Base-by-base conservation (phyloP, 2,329 filamentous ascomycete genomes). In the Phialocephala sp. region DNA sequence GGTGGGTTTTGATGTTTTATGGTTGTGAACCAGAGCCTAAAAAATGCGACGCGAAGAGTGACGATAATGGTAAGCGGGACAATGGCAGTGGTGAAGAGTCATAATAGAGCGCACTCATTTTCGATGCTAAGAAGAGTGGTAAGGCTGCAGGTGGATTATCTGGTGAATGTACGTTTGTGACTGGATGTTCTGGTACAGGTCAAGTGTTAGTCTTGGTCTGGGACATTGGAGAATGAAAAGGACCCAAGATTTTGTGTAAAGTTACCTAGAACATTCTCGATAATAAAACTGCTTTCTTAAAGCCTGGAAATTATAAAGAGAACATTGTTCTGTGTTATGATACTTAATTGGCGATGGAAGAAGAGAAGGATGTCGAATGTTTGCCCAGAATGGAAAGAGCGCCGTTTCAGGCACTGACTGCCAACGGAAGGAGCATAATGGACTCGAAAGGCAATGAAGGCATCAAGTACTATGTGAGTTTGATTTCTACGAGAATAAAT, bases 371-470 rank as follows among this genome's bases (percentile, higher is more conserved):
- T 5, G 4, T 8, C 12, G 2, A n/a, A 24, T 22, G 6, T 9
- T 50, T 50, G 45, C 8, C n/a, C 18, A 50, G n/a, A 24, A 50
- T 22, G 45, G 8, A 50, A 50, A 50, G n/a, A 22, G 45, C 9
- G 20, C n/a, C 22, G 18, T 11, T 50, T 50, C 8, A 4, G 45
- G 12, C 11, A 43, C 41, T 18, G 6, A 14, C 18, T 20, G 11
- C 22, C n/a, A 32, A 8, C 22, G 14, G 14, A 35, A 54, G 24
- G 45, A 24, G 11, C 11, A 54, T 18, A 54, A 54, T 8, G 5
- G 14, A 54, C 50, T 54, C 50, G 50, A 54, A 54, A 5, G 24
- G 50, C 50, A 12, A 52, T 20, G 22, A 54, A 54, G 50, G 4
- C 32, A 3, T 22, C 14, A 52, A 4, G 24, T 2, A 18, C n/a